Conservation (phyloP, 1,284 basidiomycete genomes). For the Lentinula novae-zelandiae region DNA sequence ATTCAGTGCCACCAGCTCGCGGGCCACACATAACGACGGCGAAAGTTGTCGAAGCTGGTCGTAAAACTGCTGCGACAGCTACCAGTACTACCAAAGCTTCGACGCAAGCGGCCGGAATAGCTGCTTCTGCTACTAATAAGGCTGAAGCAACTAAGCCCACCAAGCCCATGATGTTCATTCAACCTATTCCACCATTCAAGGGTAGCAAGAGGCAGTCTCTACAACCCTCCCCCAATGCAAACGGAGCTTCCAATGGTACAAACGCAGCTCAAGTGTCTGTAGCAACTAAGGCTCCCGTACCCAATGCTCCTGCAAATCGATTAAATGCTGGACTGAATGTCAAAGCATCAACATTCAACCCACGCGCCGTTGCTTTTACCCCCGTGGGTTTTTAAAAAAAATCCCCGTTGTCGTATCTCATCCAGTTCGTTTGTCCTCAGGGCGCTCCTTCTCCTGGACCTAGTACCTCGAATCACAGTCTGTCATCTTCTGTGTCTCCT, state of each 20-base stretch:
- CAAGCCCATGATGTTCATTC: conserved; percentile 68
- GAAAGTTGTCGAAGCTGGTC: conserved; percentile 11
- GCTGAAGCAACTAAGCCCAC: conserved; percentile 30
- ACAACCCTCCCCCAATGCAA: conserved; percentile 25
- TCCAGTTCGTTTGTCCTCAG: conserved; percentile 27
- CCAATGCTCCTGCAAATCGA: conserved; percentile 31
- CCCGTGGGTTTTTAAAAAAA: conserved; percentile 39
- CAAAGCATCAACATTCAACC: conserved; percentile 77
- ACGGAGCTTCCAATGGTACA: conserved; percentile 15
- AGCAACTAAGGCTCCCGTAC: conserved; percentile 22
- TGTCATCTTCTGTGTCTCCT: conserved; percentile 51
- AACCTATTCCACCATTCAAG: conserved; percentile 90
- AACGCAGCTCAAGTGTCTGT: conserved; percentile 16
- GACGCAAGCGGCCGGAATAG: conserved; percentile 27
- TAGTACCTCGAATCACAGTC: conserved; percentile 25
- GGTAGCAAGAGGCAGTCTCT: conserved; percentile 37
- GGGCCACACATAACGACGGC: conserved; percentile 14
- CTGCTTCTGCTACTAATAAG: conserved; percentile 38
- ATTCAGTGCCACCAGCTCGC: conserved; percentile 29
- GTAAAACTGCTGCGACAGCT: conserved; percentile 12
- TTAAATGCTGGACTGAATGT: conserved; percentile 57
- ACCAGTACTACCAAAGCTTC: conserved; percentile 29
- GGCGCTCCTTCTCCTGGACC: conserved; percentile 46
- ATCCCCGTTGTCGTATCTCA: conserved; percentile 6
- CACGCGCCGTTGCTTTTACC: conserved; percentile 74